Percentiles rank a stretch among this genome's conserved stretches.
These are phyloP conservation scores for Leptographium radiaticola DNA, from an alignment of 2,329 filamentous ascomycete genomes.

Conservation along the genomic window DNA sequence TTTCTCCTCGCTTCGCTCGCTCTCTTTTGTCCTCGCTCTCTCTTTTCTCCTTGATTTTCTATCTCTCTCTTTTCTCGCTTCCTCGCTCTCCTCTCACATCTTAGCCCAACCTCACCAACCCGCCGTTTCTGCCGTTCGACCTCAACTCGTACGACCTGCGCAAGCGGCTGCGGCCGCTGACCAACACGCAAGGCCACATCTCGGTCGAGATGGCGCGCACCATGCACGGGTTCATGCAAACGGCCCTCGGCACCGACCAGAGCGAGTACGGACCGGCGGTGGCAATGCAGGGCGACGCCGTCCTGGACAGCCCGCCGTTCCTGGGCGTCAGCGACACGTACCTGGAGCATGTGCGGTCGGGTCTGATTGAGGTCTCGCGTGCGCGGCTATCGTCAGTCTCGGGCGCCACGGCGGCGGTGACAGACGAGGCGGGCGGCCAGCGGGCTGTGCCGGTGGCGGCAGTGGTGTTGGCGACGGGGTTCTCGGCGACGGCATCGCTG, in stretches of 20 bases:
- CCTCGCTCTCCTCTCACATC: background rate
- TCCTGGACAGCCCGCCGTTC: conserved; percentile 43
- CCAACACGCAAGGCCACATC: conserved; percentile 53
- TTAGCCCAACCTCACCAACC: conserved; percentile 31
- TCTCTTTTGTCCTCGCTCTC: no score
- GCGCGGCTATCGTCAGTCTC: conserved; percentile 31
- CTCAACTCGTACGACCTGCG: conserved; percentile 57
- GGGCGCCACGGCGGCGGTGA: conserved; percentile 17
- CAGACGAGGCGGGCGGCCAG: no score
- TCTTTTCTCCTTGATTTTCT: background rate
- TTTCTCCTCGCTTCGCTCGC: background rate
- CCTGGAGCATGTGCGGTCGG: conserved; percentile 57
- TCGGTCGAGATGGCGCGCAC: conserved; percentile 40
- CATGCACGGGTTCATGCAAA: conserved; percentile 37
- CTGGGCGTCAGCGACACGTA: conserved; percentile 62
- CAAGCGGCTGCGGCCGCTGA: conserved; percentile 44
- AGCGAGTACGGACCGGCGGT: conserved; percentile 30
- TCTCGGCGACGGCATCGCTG: conserved; percentile 49
- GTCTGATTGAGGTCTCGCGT: conserved; percentile 37
- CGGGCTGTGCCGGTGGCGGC: conserved; percentile 36
- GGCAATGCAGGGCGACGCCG: conserved; percentile 25
- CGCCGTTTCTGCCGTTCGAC: conserved; percentile 60
- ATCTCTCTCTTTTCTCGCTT: background rate
- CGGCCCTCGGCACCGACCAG: conserved; percentile 39
- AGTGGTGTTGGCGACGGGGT: conserved; percentile 65